Base-by-base conservation (phyloP, 2,329 filamentous ascomycete genomes). In the Pyrenochaeta sp. region DNA sequence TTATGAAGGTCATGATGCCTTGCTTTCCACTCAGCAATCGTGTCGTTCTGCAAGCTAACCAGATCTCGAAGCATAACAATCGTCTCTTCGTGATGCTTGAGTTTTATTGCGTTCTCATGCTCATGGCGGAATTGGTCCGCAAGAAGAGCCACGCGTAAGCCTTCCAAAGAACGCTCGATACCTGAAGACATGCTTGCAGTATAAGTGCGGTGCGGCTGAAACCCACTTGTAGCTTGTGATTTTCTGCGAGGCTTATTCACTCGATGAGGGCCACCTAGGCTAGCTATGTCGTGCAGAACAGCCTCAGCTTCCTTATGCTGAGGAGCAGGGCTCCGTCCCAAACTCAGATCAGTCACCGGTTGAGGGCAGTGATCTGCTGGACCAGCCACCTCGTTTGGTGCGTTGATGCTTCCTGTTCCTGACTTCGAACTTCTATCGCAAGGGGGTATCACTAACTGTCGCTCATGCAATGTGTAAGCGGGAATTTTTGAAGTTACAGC, bases 201-300 rank as follows among this genome's bases (percentile, higher is more conserved):
- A n/a, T 55, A 50, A 0, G 10, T n/a, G 2, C 3, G n/a, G 1
- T 44, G 28, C 1, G 36, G 19, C 2, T 13, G 22, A 4, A 25
- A 0, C 5, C 25, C 43, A 6, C 48, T 52, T 15, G 32, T 6
- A 10, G 15, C 7, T n/a, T 53, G 52, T 19, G 9, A 28, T n/a
- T 62, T 62, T 37, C 53, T 57, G 24, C 45, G 61, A 4, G 52
- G 9, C 34, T 69, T 68, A 5, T 25, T 34, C 7, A 71, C 54
- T 44, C 54, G 54, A 24, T 42, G 42, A 25, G 54, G 12, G 6
- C 44, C 42, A 19, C 19, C 36, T 3, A 22, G 54, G 25, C 22
- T 24, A 0, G 51, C 50, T 4, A 32, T 32, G 2, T 49, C 7
- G 36, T 56, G 54, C 9, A 61, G 30, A 12, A 39, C 13, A 13